These are phyloP conservation scores for Ziziphus jujuba DNA, from an alignment of 306 rosid genomes.

Conservation along the genomic window DNA sequence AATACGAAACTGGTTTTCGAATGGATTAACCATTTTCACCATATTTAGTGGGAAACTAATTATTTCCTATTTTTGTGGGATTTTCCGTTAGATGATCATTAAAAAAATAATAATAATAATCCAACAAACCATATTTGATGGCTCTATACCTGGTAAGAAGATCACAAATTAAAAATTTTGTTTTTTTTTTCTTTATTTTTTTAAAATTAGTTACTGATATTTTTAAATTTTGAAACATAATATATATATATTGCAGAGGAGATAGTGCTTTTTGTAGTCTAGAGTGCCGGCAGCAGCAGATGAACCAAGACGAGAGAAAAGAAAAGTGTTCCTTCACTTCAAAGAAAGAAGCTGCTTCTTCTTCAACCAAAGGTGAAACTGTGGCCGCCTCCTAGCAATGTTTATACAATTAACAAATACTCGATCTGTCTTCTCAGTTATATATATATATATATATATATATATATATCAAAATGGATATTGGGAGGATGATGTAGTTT, in stretches of 20 bases:
- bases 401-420: no score
- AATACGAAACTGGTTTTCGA: no score
- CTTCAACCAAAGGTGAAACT: slow-evolving; percentile 49
- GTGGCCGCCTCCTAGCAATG: slow-evolving; percentile 47
- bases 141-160: no score
- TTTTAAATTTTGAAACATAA: neutral
- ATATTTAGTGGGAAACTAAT: no score
- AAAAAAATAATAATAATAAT: no score
- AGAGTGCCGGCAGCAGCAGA: slow-evolving; percentile 87
- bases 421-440: neutral
- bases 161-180: no score
- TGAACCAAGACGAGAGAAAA: slow-evolving; percentile 75
- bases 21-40: no score
- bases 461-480: neutral
- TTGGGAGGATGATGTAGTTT: neutral
- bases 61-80: no score
- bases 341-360: slow-evolving; percentile 39
- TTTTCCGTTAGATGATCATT: no score
- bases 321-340: slow-evolving; percentile 57
- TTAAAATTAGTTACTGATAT: neutral
- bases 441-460: slow-evolving; percentile 10
- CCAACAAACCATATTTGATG: no score
- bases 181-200: neutral
- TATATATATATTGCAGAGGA: slow-evolving; percentile 68
- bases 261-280: slow-evolving; percentile 82